These are phyloP conservation scores for Sarocladiaceae sp. DNA, from an alignment of 2,329 filamentous ascomycete genomes.

Conservation along the genomic window DNA sequence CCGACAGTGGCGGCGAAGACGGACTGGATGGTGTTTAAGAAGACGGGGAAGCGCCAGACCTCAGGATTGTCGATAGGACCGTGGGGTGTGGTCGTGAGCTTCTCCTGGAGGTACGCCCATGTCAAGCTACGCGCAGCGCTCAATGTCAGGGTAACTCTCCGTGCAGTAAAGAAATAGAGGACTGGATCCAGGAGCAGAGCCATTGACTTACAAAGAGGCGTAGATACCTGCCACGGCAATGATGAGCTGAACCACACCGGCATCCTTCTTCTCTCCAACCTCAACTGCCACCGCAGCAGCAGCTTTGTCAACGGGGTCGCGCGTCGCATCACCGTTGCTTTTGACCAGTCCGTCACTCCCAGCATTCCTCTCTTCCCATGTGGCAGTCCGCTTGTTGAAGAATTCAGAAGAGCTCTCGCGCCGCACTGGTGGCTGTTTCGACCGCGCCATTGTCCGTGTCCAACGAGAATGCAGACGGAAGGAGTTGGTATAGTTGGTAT, in stretches of 20 bases:
- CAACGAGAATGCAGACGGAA: too few species aligned
- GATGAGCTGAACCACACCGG: conserved; percentile 70
- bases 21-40: conserved; percentile 95
- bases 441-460: conserved; percentile 66
- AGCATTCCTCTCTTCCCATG: conserved; percentile 28
- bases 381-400: conserved; percentile 44
- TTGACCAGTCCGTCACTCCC: conserved; percentile 17
- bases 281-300: conserved; percentile 21
- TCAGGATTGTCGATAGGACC: conserved; percentile 60
- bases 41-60: conserved; percentile 88
- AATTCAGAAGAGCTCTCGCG: conserved; percentile 65
- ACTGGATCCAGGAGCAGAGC: neutral
- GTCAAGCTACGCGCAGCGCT: conserved; percentile 73
- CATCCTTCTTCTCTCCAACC: conserved; percentile 34
- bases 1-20: conserved; percentile 81
- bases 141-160: too few species aligned
- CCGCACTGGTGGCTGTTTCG: conserved; percentile 65
- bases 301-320: conserved; percentile 21
- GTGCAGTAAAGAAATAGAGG: too few species aligned
- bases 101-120: conserved; percentile 95
- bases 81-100: conserved; percentile 90
- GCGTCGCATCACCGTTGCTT: conserved; percentile 19
- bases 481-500: too few species aligned
- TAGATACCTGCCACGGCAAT: conserved; percentile 95
- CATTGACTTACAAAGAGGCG: conserved; percentile 74